Percentiles rank a stretch among this genome's conserved stretches.
These are phyloP conservation scores for Tremellales sp. DNA, from an alignment of 1,284 basidiomycete genomes.

Conservation along the genomic window DNA sequence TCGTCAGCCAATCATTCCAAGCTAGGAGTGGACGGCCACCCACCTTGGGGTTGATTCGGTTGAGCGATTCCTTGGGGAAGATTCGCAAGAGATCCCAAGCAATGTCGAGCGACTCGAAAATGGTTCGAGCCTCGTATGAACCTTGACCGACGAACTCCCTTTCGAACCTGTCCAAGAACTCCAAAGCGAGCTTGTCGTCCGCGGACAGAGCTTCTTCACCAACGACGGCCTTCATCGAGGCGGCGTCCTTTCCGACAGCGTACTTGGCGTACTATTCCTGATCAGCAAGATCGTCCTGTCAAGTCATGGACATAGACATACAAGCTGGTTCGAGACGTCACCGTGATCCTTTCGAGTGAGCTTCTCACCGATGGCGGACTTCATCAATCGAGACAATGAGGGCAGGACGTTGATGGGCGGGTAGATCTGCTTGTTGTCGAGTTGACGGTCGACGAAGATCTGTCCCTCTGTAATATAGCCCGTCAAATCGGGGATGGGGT, in stretches of 20 bases:
- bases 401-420: conserved; percentile 99
- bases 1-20: conserved; percentile 3
- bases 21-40: conserved; percentile 4
- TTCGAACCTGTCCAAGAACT: conserved; percentile 93
- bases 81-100: conserved; percentile 96
- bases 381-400: conserved; percentile 98
- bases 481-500: conserved; percentile 98
- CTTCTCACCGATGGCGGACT: conserved; percentile 97
- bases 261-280: conserved; percentile 91
- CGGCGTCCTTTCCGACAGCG: conserved; percentile 94
- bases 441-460: conserved; percentile 89
- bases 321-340: conserved; percentile 96
- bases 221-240: conserved; percentile 98
- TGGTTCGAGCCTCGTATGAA: conserved; percentile 89
- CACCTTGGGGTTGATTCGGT: conserved; percentile 79
- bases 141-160: conserved; percentile 92
- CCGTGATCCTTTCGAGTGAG: conserved; percentile 97
- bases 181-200: conserved; percentile 86
- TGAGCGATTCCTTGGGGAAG: conserved; percentile 98
- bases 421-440: conserved; percentile 78
- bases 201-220: conserved; percentile 93
- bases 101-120: conserved; percentile 96
- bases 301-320: conserved; percentile 47
- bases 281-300: conserved; percentile 16
- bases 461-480: conserved; percentile 98